Percentiles rank a stretch among this genome's conserved stretches.
Conservation (phyloP, 179 eudicot genomes). For the Spergularia azorica region DNA sequence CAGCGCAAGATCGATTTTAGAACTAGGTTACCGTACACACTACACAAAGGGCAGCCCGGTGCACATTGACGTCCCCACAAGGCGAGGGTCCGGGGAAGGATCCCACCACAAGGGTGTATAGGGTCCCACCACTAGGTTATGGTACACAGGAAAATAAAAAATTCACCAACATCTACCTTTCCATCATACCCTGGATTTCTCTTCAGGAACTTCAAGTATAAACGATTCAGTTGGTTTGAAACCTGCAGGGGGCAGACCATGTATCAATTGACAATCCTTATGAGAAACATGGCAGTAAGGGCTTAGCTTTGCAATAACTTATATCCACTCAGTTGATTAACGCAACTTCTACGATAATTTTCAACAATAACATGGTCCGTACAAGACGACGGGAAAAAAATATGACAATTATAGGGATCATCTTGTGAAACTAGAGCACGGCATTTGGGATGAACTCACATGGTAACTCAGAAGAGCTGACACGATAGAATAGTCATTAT, state of each 20-base stretch:
- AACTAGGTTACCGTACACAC: not conserved
- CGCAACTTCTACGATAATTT: not conserved
- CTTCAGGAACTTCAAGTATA: conserved; percentile 82
- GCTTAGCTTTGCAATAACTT: not conserved
- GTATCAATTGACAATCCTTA: conserved; percentile 8
- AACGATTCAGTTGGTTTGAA: conserved; percentile 79
- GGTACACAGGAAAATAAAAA: not conserved
- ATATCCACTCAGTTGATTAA: not conserved
- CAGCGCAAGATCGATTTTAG: not conserved
- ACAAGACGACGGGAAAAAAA: too few relatives aligned
- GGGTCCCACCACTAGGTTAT: not conserved
- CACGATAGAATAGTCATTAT: too few relatives aligned
- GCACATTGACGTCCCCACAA: too few relatives aligned
- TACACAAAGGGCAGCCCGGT: too few relatives aligned
- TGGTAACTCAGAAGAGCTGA: too few relatives aligned
- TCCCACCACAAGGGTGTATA: too few relatives aligned
- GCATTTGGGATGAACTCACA: not conserved
- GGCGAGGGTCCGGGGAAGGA: too few relatives aligned
- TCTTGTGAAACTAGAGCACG: not conserved
- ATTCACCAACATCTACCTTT: conserved; percentile 55
- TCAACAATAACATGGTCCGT: not conserved
- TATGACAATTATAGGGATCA: too few relatives aligned
- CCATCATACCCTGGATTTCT: conserved; percentile 99
- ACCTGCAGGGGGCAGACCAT: conserved; percentile 44
- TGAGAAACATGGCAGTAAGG: not conserved